A percentile compares a stretch with the other conserved stretches of the same genome.
phyloP scores from a whole-genome alignment of 495 filamentous ascomycete species.

The Xylaria castorea region DNA sequence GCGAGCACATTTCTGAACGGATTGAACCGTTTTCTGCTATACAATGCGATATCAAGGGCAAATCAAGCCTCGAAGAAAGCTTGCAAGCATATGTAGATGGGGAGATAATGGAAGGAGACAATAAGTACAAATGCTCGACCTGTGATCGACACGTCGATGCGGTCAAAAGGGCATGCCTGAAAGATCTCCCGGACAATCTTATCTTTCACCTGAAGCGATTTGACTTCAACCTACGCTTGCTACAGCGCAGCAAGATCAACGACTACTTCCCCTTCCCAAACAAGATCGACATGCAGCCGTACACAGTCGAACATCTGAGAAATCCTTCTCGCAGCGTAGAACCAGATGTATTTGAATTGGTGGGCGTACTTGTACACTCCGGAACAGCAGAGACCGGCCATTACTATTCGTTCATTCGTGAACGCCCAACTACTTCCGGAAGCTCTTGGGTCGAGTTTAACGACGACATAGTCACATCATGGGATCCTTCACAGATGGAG shows the following conservation, averaged over 20 bases:
- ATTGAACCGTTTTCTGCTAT: constrained; percentile 94
- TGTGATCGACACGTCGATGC: constrained; percentile 93
- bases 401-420: constrained; percentile 94
- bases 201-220: constrained; percentile 98
- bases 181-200: constrained; percentile 90
- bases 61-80: constrained; percentile 81
- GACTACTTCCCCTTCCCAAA: constrained; percentile 89
- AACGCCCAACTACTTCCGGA: constrained; percentile 66
- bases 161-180: constrained; percentile 91
- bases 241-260: constrained; percentile 92
- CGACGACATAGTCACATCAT: constrained; percentile 77
- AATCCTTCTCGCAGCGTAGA: constrained; percentile 59
- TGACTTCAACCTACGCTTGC: constrained; percentile 87
- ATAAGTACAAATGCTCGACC: constrained; percentile 95
- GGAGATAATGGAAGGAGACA: constrained; percentile 97
- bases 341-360: constrained; percentile 84
- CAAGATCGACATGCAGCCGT: constrained; percentile 87
- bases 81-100: constrained; percentile 93
- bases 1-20: constrained; percentile 88
- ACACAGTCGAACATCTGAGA: constrained; percentile 85
- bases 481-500: constrained; percentile 76
- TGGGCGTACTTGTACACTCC: constrained; percentile 89
- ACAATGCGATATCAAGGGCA: constrained; percentile 96
- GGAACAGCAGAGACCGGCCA: constrained; percentile 95
- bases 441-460: constrained; percentile 90